phyloP scores from a whole-genome alignment of 78 protist species.

The Dictyostelium firmibasis region DNA sequence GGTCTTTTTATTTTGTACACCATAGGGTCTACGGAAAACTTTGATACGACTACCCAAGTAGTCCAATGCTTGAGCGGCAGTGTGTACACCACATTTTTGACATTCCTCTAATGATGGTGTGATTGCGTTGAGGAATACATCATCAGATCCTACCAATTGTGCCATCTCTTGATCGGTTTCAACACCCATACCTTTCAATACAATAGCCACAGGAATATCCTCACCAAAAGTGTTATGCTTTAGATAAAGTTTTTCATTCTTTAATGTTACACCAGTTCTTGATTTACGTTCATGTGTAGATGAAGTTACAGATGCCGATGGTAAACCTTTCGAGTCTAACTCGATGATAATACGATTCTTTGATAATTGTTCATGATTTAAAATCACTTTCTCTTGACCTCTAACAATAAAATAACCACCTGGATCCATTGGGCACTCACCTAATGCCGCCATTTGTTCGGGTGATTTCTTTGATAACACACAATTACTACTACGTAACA shows the following conservation, averaged over 20 bases:
- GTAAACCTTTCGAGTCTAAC: conserved; percentile 59
- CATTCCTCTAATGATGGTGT: conserved; percentile 97
- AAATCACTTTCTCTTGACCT: conserved; percentile 96
- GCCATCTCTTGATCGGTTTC: conserved; percentile 96
- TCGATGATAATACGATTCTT: conserved; percentile 98
- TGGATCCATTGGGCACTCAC: conserved; percentile 99
- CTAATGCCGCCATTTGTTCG: conserved; percentile 90
- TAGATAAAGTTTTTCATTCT: conserved; percentile 88
- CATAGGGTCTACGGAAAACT: conserved; percentile 62
- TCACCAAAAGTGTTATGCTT: conserved; percentile 92
- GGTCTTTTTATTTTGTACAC: conserved; percentile 3
- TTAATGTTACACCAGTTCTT: conserved; percentile 83
- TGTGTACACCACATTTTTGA: conserved; percentile 72
- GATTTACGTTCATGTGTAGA: conserved; percentile 96
- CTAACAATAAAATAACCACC: conserved; percentile 92
- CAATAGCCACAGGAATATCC: conserved; percentile 95
- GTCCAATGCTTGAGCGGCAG: conserved; percentile 94
- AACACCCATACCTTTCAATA: conserved; percentile 97
- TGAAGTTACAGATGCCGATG: conserved; percentile 79
- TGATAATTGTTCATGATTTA: conserved; percentile 99
- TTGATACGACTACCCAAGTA: conserved; percentile 91
- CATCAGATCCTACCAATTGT: conserved; percentile 94
- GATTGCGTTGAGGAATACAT: conserved; percentile 86
- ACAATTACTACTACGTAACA: conserved; percentile 97
- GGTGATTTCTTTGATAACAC: conserved; percentile 77